A percentile compares a stretch with the other conserved stretches of the same genome.
phyloP scores from a whole-genome alignment of 306 rosid genomes.

The Boehmeria nivea region DNA sequence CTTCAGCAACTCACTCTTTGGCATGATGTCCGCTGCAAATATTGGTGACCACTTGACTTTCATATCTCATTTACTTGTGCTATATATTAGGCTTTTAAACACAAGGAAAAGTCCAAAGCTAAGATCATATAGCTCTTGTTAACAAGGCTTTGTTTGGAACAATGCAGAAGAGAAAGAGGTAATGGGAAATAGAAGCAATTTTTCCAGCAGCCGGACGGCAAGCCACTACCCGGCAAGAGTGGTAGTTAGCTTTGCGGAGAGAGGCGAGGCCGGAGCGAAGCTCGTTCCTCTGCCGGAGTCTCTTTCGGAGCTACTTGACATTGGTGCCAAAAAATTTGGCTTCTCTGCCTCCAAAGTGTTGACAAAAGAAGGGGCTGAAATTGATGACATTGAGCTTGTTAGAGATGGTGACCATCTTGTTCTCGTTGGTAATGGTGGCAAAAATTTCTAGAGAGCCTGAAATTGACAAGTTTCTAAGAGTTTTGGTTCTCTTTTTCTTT shows the following conservation, averaged over 20 bases:
- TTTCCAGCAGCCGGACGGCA: not conserved
- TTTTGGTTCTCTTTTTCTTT: too few species aligned
- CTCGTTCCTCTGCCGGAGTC: slow-evolving; percentile 50
- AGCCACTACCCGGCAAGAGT: slow-evolving; percentile 35
- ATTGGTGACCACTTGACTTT: slow-evolving; percentile 25
- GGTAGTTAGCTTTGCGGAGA: slow-evolving; percentile 49
- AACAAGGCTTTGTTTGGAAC: not conserved
- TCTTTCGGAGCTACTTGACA: slow-evolving; percentile 41
- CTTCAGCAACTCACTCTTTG: slow-evolving; percentile 55
- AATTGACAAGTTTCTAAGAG: too few species aligned
- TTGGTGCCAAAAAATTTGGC: slow-evolving; percentile 52
- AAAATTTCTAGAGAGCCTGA: not conserved
- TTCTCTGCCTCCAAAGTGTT: slow-evolving; percentile 39
- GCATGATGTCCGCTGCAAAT: slow-evolving; percentile 45
- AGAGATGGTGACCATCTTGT: slow-evolving; percentile 65
- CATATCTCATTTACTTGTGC: not conserved
- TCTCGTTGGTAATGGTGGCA: slow-evolving; percentile 23
- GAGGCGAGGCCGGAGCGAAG: slow-evolving; percentile 34
- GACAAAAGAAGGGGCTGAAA: slow-evolving; percentile 49
- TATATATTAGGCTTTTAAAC: too few species aligned
- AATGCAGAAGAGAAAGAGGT: slow-evolving; percentile 31
- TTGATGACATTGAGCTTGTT: slow-evolving; percentile 49
- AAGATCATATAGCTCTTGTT: not conserved
- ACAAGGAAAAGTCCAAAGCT: too few species aligned
- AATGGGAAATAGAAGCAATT: slow-evolving; percentile 9